Conservation (phyloP, 2,329 filamentous ascomycete genomes). For the Venturia asperata region DNA sequence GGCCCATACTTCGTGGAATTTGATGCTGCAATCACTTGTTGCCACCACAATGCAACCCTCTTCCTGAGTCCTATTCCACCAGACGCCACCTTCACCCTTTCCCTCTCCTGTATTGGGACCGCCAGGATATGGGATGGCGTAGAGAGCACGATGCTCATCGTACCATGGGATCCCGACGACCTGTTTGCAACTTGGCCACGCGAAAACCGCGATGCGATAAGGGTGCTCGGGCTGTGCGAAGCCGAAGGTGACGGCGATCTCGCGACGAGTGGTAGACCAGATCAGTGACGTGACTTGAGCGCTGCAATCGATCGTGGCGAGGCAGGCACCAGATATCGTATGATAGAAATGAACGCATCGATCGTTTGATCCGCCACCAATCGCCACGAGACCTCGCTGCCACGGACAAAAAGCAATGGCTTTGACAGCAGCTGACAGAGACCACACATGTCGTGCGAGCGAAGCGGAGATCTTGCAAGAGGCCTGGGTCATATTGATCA, state of each 20-base stretch:
- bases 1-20: constrained; percentile 95
- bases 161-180: constrained; percentile 81
- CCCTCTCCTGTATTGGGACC: constrained; percentile 39
- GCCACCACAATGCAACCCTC: constrained; percentile 88
- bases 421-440: constrained; percentile 83
- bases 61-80: constrained; percentile 50
- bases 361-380: constrained; percentile 88
- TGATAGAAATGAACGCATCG: constrained; percentile 96
- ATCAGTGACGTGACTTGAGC: constrained; percentile 90
- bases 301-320: constrained; percentile 86
- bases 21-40: constrained; percentile 83
- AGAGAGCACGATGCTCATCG: constrained; percentile 70
- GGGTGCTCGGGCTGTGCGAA: constrained; percentile 87
- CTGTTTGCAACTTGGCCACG: constrained; percentile 85
- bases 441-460: constrained; percentile 61
- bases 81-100: constrained; percentile 45
- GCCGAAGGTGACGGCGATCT: constrained; percentile 90
- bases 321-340: constrained; percentile 68
- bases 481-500: not conserved
- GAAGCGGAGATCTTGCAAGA: constrained; percentile 9
- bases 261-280: constrained; percentile 77
- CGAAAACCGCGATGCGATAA: constrained; percentile 84
- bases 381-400: constrained; percentile 79
- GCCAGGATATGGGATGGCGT: constrained; percentile 77
- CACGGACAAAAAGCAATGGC: constrained; percentile 96